These are phyloP conservation scores for Beauveria pseudobassiana DNA, from an alignment of 2,329 filamentous ascomycete species.

Conservation along the genomic window DNA sequence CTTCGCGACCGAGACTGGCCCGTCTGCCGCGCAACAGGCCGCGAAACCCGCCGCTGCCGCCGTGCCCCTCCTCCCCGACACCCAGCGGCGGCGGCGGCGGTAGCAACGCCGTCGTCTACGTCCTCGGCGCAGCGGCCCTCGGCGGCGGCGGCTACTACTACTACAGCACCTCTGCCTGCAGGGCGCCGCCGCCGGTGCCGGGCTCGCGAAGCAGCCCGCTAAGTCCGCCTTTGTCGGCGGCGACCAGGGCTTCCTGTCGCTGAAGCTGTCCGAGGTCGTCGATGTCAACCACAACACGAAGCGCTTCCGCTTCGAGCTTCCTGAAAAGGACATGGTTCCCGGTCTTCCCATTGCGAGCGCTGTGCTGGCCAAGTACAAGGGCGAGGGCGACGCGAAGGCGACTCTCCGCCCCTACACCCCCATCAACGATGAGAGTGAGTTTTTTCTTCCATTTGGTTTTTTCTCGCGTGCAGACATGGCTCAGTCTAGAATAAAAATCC, in stretches of 20 bases:
- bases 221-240: constrained; percentile 64
- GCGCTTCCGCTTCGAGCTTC: constrained; percentile 79
- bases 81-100: constrained; percentile 36
- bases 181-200: constrained; percentile 26
- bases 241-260: constrained; percentile 79
- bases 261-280: constrained; percentile 74
- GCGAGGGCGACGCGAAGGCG: constrained; percentile 73
- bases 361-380: constrained; percentile 86
- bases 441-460: neutral
- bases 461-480: too few relatives aligned
- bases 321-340: constrained; percentile 75
- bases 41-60: constrained; percentile 33
- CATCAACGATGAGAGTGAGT: constrained; percentile 70
- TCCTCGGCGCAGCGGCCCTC: constrained; percentile 49
- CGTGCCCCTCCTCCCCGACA: constrained; percentile 31
- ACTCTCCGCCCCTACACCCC: constrained; percentile 91
- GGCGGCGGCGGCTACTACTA: constrained; percentile 54
- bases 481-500: too few relatives aligned
- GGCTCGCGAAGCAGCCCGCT: constrained; percentile 30
- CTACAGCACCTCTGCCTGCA: constrained; percentile 34
- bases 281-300: constrained; percentile 91
- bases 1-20: constrained; percentile 59
- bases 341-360: constrained; percentile 79
- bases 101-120: constrained; percentile 53
- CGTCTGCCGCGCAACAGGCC: constrained; percentile 10